phyloP scores from a whole-genome alignment of 257 asterid genomes.

The Linaria vulgaris region DNA sequence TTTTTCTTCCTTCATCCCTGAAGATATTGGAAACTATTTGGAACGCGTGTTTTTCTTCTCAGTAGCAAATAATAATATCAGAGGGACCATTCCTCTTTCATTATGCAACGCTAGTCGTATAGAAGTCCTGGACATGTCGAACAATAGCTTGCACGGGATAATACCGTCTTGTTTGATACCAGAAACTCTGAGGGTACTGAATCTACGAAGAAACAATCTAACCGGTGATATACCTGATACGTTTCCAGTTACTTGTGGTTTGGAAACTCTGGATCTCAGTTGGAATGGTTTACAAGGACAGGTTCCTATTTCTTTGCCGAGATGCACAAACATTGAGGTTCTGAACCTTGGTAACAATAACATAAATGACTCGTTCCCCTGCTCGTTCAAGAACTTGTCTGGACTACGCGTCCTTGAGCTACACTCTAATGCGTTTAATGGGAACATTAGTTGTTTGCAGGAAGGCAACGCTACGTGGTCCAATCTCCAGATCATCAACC shows the following conservation, averaged over 20 bases:
- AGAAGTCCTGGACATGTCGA: constrained; percentile 50
- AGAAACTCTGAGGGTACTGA: constrained; percentile 33
- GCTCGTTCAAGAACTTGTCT: constrained; percentile 33
- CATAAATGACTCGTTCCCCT: constrained; percentile 44
- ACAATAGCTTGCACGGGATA: constrained; percentile 39
- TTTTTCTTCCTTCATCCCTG: constrained; percentile 39
- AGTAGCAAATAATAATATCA: constrained; percentile 41
- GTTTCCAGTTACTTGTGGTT: constrained; percentile 33
- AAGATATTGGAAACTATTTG: constrained; percentile 25
- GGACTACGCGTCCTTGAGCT: constrained; percentile 30
- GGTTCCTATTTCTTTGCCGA: constrained; percentile 42
- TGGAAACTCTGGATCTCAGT: constrained; percentile 51
- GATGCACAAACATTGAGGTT: constrained; percentile 42
- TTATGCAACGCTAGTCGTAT: constrained; percentile 47
- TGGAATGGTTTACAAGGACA: constrained; percentile 38
- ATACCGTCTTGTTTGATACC: constrained; percentile 49
- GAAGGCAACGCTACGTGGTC: constrained; percentile 23
- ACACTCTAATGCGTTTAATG: constrained; percentile 38
- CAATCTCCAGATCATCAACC: constrained; percentile 38
- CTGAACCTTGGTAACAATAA: constrained; percentile 44
- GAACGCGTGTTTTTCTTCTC: constrained; percentile 35
- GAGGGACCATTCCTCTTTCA: constrained; percentile 51
- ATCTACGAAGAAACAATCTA: constrained; percentile 44
- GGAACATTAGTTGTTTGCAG: constrained; percentile 32
- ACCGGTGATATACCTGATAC: constrained; percentile 39